Percentiles rank a stretch among this genome's conserved stretches.
Evolutionary conservation across 495 filamentous ascomycete species (phyloP).

Genomic region (Usnea hakonensis): DNA sequence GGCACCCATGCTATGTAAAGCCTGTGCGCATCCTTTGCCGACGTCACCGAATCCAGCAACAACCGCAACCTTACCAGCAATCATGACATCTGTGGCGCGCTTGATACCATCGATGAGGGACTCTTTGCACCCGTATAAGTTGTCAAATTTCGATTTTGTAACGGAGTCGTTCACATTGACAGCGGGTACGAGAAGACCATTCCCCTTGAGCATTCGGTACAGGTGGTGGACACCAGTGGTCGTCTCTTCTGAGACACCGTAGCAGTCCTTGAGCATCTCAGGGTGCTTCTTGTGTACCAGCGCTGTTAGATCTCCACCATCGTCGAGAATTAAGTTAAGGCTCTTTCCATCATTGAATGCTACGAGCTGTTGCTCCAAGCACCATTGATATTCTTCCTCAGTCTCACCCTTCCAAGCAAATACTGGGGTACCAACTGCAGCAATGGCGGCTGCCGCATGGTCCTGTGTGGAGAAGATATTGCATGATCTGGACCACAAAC

Average conservation of each 20-base stretch:
- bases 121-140: conserved; percentile 98
- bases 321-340: conserved; percentile 97
- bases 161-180: conserved; percentile 99
- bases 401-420: conserved; percentile 99
- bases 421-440: conserved; percentile 86
- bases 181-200: conserved; percentile 82
- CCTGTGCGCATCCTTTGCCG: conserved; percentile 96
- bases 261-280: conserved; percentile 94
- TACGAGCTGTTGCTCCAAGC: conserved; percentile 92
- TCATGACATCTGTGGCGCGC: conserved; percentile 99
- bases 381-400: conserved; percentile 99
- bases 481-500: conserved; percentile 45
- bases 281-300: conserved; percentile 98
- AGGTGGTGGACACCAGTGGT: conserved; percentile 99
- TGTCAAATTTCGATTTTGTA: conserved; percentile 99
- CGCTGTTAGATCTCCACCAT: conserved; percentile 94
- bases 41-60: conserved; percentile 99
- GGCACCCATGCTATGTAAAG: conserved; percentile 93
- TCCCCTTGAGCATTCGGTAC: conserved; percentile 93
- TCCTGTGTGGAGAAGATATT: conserved; percentile 99
- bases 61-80: conserved; percentile 95
- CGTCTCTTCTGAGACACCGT: conserved; percentile 97
- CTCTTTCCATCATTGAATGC: conserved; percentile 96
- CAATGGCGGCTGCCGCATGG: conserved; percentile 95
- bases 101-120: conserved; percentile 99